phyloP scores from a whole-genome alignment of 2,329 filamentous ascomycete species.

The Cryoendolithus antarcticus region DNA sequence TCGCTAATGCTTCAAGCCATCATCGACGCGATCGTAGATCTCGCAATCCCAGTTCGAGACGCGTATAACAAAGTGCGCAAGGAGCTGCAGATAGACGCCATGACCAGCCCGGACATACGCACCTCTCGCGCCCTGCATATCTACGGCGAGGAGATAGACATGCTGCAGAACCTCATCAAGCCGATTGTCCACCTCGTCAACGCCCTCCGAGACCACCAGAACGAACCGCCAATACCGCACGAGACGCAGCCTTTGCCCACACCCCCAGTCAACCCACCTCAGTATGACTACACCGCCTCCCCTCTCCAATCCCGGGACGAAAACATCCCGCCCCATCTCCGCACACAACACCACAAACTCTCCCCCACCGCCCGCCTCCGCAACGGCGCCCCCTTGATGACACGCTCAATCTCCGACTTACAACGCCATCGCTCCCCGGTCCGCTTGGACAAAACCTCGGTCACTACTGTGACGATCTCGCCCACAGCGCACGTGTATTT shows the following conservation, averaged over 20 bases:
- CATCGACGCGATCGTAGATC: conserved; percentile 83
- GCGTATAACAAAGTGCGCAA: conserved; percentile 83
- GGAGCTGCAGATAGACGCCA: conserved; percentile 77
- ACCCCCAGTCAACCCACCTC: too few species aligned
- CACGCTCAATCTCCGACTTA: too few species aligned
- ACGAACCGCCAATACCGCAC: conserved; percentile 27
- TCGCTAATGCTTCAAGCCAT: conserved; percentile 84
- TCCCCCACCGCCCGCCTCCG: conserved; percentile 3
- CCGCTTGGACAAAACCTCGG: too few species aligned
- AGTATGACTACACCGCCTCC: too few species aligned
- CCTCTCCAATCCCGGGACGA: not conserved
- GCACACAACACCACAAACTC: conserved; percentile 3
- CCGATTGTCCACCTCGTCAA: conserved; percentile 79
- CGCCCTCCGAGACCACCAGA: conserved; percentile 72
- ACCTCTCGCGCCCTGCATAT: conserved; percentile 73
- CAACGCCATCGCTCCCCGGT: too few species aligned
- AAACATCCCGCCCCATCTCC: not conserved
- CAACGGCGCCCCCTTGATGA: not conserved
- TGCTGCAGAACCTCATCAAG: conserved; percentile 72
- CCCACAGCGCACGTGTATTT: conserved; percentile 77
- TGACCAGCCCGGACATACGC: conserved; percentile 67
- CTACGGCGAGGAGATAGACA: conserved; percentile 69
- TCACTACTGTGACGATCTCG: conserved; percentile 57
- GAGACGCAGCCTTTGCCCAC: too few species aligned
- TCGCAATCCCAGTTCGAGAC: conserved; percentile 71